A percentile compares a stretch with the other conserved stretches of the same genome.
Evolutionary conservation across 1,284 basidiomycete genomes (phyloP).

Genomic region (Puccinia horiana): DNA sequence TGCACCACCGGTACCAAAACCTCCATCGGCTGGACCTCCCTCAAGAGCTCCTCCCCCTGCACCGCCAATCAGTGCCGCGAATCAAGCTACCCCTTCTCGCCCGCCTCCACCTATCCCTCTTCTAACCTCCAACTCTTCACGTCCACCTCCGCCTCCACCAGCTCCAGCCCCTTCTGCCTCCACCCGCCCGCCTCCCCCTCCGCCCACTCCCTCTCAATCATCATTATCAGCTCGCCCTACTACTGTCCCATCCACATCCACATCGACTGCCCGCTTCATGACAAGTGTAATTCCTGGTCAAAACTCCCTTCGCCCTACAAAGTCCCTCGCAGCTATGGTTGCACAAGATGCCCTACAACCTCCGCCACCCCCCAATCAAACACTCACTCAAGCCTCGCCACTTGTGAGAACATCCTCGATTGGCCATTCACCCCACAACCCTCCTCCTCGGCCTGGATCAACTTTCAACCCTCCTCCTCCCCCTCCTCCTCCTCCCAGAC

Average conservation of each 20-base stretch:
- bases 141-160: conserved; percentile 22
- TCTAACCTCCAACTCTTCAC: neutral
- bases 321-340: neutral
- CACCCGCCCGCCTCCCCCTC: conserved; percentile 6
- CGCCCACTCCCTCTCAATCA: conserved; percentile 11
- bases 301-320: neutral
- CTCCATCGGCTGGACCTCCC: conserved; percentile 24
- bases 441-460: conserved; percentile 20
- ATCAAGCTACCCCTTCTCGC: conserved; percentile 2
- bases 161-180: conserved; percentile 11
- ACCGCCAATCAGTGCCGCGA: neutral
- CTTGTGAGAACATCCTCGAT: conserved; percentile 1
- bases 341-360: conserved; percentile 17
- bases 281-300: neutral
- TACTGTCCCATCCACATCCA: neutral
- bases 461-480: conserved; percentile 19
- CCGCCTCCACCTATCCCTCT: conserved; percentile 39
- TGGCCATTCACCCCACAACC: neutral
- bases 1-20: conserved; percentile 39
- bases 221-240: neutral
- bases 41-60: conserved; percentile 42
- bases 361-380: conserved; percentile 30
- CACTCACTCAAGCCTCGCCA: neutral
- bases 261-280: neutral
- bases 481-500: conserved; percentile 42